phyloP scores from a whole-genome alignment of 225 moss, liverwort and hornwort species.

The Pleurozium schreberi region DNA sequence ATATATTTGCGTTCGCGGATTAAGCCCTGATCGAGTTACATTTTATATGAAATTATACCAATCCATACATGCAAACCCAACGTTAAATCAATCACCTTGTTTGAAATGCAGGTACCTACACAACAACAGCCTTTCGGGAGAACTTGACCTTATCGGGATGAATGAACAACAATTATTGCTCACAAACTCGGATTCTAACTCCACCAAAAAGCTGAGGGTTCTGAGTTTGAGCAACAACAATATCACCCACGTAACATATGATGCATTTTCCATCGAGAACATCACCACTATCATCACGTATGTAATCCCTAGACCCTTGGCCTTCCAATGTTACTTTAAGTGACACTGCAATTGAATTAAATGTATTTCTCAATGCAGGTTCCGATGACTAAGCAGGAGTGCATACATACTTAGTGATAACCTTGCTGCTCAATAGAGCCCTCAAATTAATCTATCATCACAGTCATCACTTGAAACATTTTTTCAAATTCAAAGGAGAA shows the following conservation, averaged over 20 bases:
- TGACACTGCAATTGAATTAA: neutral
- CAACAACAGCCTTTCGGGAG: neutral
- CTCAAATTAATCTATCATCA: neutral
- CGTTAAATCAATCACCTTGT: neutral
- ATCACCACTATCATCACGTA: neutral
- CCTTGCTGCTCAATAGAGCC: neutral
- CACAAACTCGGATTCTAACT: neutral
- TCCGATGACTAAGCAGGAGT: no score
- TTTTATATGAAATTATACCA: neutral
- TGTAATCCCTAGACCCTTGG: neutral
- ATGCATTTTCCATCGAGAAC: neutral
- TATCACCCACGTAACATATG: neutral
- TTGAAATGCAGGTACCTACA: slow-evolving; percentile 3
- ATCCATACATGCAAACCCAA: neutral
- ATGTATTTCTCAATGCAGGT: neutral
- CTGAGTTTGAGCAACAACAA: neutral
- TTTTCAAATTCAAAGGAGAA: neutral
- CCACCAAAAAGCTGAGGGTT: neutral
- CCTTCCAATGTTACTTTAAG: neutral
- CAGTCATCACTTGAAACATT: neutral
- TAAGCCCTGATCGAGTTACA: no score
- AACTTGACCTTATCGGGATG: neutral
- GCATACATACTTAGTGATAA: neutral
- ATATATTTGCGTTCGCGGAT: no score
- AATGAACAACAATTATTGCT: neutral